These are phyloP conservation scores for Cucurbita argyrosperma DNA, from an alignment of 306 rosid genomes.

Conservation along the genomic window DNA sequence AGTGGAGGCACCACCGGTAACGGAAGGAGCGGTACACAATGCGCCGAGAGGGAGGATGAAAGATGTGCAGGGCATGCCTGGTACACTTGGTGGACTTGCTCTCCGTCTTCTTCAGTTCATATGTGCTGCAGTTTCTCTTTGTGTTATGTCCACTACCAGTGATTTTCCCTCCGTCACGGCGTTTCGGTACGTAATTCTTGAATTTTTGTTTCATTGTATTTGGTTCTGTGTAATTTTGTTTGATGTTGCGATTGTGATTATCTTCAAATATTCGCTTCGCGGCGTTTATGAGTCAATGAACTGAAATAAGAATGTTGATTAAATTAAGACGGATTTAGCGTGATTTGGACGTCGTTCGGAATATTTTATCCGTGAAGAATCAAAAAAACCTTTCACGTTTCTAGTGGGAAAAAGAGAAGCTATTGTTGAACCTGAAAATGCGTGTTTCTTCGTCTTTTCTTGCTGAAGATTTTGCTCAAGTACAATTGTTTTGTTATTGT, in stretches of 20 bases:
- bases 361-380: not conserved
- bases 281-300: not conserved
- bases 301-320: not conserved
- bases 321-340: not conserved
- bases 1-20: slow-evolving; percentile 23
- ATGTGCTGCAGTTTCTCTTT: slow-evolving; percentile 19
- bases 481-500: not conserved
- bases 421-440: not conserved
- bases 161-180: slow-evolving; percentile 27
- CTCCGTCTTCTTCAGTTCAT: slow-evolving; percentile 25
- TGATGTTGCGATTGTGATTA: not conserved
- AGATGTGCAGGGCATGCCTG: slow-evolving; percentile 36
- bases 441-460: not conserved
- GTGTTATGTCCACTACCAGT: slow-evolving; percentile 21
- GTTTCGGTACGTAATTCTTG: slow-evolving; percentile 13
- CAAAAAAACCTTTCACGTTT: not conserved
- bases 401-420: not conserved
- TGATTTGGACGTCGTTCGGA: not conserved
- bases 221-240: not conserved
- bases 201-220: not conserved
- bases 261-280: not conserved
- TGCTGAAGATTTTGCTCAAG: not conserved
- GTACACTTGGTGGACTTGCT: slow-evolving; percentile 21
- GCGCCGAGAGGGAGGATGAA: slow-evolving; percentile 21
- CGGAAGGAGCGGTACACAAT: slow-evolving; percentile 9